Evolutionary conservation across 164 flowering plant genomes (phyloP), one percentile per base, ranked within the genome.

Genomic region (Magnolia sinica): DNA sequence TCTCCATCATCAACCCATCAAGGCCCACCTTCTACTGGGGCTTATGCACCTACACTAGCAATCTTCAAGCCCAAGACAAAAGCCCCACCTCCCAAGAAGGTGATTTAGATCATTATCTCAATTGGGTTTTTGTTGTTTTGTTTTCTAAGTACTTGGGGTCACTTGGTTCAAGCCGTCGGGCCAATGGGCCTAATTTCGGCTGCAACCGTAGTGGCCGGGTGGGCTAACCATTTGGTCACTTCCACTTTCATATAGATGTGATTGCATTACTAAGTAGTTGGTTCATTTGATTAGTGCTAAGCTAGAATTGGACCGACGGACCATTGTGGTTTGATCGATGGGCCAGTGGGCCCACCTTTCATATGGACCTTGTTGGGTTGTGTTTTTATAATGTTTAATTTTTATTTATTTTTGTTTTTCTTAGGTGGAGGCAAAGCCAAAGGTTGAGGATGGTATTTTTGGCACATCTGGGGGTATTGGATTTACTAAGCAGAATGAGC

Each of bases 391-490:
- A 72, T 55, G 27, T 73, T 64, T 45, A 18, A 16, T 29, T 49
- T 23, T 19, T 8, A 6, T 22, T 72, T 7, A 13, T 20, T 2
- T 71, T 19, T 23, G 8, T 67, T 16, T 18, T 9, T 50, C 67
- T 31, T n/a, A 29, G 16, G 11, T 31, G 59, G 64, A 64, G 81
- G 76, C 85, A 23, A 91, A 91, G 88, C 83, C 76, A 1, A 83
- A 91, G 86, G 95, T 90, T 50, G 98, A 96, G 79, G 97, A 92
- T 86, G 99, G 98, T 3, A 86, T 95, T 22, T 93, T 95, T 80
- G 99, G 99, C 3, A 95, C 99, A 1, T 95, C 99, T 1, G 98
- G 99, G 2, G 99, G 99, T 18, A 91, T 93, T 81, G 99, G 99
- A 18, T 96, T 96, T 80, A 96, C 99, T 1, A 96, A 96, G 84